Percentiles rank a stretch among this genome's conserved stretches.
Evolutionary conservation across 2,329 filamentous ascomycete species (phyloP).

Genomic region (Akanthomyces uredinophilus): DNA sequence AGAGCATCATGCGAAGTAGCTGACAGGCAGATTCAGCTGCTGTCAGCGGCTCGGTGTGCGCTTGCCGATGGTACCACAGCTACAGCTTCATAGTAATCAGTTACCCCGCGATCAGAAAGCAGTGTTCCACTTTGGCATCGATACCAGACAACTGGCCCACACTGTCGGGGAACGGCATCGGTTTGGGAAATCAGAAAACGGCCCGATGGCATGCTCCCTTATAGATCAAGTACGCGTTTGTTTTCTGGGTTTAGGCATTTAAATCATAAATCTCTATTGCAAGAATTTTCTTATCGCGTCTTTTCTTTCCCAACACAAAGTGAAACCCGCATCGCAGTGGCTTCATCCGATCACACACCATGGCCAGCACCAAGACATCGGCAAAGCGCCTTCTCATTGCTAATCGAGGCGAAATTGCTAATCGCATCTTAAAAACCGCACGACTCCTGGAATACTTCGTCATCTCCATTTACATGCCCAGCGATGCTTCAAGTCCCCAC

Average conservation of each 20-base stretch:
- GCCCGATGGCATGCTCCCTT: not conserved
- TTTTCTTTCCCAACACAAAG: too few relatives aligned
- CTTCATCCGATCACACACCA: not conserved
- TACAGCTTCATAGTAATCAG: too few relatives aligned
- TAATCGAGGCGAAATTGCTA: conserved; percentile 56
- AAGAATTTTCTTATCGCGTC: not conserved
- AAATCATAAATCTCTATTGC: not conserved
- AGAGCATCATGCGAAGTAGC: too few relatives aligned
- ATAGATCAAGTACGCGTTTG: not conserved
- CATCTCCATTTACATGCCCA: conserved; percentile 52
- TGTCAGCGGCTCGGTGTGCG: too few relatives aligned
- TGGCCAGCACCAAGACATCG: not conserved
- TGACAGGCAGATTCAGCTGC: too few relatives aligned
- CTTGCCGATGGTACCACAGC: too few relatives aligned
- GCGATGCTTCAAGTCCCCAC: conserved; percentile 50
- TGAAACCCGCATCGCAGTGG: too few relatives aligned
- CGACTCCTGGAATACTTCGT: conserved; percentile 43
- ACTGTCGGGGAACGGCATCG: not conserved
- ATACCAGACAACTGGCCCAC: not conserved
- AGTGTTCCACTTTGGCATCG: not conserved
- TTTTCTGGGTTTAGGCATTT: not conserved
- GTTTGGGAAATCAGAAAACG: not conserved
- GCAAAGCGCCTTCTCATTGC: conserved; percentile 48
- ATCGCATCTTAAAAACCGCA: conserved; percentile 41
- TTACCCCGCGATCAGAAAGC: not conserved